Percentiles rank a stretch among this genome's conserved stretches.
Conservation (phyloP, 1,284 basidiomycete species). For the Leccinum fallax region DNA sequence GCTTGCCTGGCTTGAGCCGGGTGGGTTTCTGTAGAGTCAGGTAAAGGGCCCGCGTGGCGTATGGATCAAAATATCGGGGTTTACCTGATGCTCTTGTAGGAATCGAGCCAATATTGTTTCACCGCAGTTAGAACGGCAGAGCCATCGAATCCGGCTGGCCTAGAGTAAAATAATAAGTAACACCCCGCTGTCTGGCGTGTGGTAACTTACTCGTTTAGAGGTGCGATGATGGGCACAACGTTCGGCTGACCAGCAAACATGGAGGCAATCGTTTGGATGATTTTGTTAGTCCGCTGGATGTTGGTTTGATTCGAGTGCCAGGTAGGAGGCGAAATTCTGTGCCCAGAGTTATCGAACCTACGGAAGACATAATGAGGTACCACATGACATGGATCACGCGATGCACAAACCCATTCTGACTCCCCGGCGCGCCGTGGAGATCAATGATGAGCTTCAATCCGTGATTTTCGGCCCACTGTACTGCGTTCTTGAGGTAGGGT, state of each 20-base stretch:
- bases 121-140: conserved; percentile 54
- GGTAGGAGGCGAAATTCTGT: conserved; percentile 58
- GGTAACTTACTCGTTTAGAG: conserved; percentile 70
- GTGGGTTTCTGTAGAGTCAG: conserved; percentile 51
- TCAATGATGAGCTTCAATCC: conserved; percentile 84
- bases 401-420: conserved; percentile 70
- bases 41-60: not conserved
- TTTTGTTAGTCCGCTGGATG: conserved; percentile 67
- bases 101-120: conserved; percentile 75
- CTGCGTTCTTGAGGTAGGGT: conserved; percentile 71
- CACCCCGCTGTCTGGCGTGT: not conserved
- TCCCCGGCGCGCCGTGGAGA: conserved; percentile 83
- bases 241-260: conserved; percentile 57
- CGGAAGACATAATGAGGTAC: conserved; percentile 2
- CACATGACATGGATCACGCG: not conserved
- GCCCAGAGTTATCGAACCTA: conserved; percentile 89
- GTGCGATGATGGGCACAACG: conserved; percentile 74
- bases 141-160: conserved; percentile 78
- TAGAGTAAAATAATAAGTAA: conserved; percentile 32
- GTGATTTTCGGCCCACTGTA: conserved; percentile 76
- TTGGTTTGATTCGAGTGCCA: conserved; percentile 76
- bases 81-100: conserved; percentile 75
- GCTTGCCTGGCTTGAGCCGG: conserved; percentile 56
- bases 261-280: conserved; percentile 66
- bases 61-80: conserved; percentile 9